phyloP scores from a whole-genome alignment of 176 grass and related monocot genomes.

The Microstegium vimineum region DNA sequence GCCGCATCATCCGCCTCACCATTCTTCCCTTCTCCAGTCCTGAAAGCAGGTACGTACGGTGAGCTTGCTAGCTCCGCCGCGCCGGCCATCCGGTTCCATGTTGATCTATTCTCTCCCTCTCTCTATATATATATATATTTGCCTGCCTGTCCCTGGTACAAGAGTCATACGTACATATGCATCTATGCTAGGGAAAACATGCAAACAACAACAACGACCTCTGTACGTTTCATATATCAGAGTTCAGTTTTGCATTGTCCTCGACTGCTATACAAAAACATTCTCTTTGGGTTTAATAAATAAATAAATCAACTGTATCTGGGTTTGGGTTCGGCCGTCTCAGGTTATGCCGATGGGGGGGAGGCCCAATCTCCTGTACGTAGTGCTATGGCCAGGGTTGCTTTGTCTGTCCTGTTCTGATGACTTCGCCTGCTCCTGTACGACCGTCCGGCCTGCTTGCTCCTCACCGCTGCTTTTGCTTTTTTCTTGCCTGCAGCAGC shows the following conservation, averaged over 20 bases:
- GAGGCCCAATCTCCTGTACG: too few species aligned
- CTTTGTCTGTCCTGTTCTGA: background rate
- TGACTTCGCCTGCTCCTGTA: background rate
- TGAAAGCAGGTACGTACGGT: background rate
- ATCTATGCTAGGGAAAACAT: too few species aligned
- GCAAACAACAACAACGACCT: too few species aligned
- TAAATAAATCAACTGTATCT: too few species aligned
- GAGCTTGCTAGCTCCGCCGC: background rate
- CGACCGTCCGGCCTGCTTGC: background rate
- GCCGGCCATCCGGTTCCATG: background rate
- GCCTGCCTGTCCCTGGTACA: too few species aligned
- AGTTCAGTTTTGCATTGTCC: background rate
- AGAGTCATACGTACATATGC: too few species aligned
- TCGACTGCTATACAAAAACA: background rate
- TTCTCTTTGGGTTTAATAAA: too few species aligned
- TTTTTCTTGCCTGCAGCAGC: background rate
- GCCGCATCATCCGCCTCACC: background rate
- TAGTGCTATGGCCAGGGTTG: background rate
- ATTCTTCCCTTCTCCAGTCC: background rate
- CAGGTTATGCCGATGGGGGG: too few species aligned
- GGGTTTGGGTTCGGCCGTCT: too few species aligned
- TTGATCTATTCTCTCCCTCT: too few species aligned
- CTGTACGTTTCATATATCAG: too few species aligned
- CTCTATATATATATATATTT: too few species aligned
- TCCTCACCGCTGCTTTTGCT: background rate